Base-by-base conservation (phyloP, 805 yeast genomes). In the Nakazawaea ishiwadae region DNA sequence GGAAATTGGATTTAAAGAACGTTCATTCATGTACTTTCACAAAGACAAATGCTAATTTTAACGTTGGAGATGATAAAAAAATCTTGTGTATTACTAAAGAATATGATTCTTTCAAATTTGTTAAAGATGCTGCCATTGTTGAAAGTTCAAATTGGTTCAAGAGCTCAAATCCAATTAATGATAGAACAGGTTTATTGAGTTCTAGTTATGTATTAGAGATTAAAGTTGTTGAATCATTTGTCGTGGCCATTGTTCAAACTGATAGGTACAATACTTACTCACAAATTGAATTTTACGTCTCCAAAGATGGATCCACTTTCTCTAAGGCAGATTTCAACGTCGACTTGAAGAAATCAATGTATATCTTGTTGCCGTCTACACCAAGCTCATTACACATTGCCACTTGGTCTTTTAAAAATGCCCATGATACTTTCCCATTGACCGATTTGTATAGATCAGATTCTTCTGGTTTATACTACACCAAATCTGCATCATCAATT, bases 381-480 rank as follows among this genome's bases (percentile, higher is more conserved):
- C 53, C 59, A 5, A 47, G 61, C 40, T 63, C 74, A 4, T 45
- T 73, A 5, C 69, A 69, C 46, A 56, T 75, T 19, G 67, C 66
- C 32, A 62, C 67, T 4, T 57, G 51, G 51, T 59, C 58, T 12
- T 23, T 45, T 15, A 44, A 47, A 10, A 50, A 52, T 24, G 39
- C 56, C 2, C 28, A 31, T 10, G 50, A 48, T 4, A 3, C n/a
- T 9, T 31, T 31, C 5, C 35, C 51, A 1, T 29, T 54, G 6
- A 56, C 72, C 1, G 66, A 69, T 11, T 42, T 77, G 7, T 74
- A 68, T 47, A 55, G 68, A n/a, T 73, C 81, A 4, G 81, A 79
- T 48, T 78, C 85, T 3, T 59, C 75, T 10, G 87, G 89, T 1
- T 56, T 75, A 24, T 66, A 62, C 40, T 81, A 76, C 54, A 51